Conservation (phyloP, 805 yeast genomes). For the Metschnikowia matae region DNA sequence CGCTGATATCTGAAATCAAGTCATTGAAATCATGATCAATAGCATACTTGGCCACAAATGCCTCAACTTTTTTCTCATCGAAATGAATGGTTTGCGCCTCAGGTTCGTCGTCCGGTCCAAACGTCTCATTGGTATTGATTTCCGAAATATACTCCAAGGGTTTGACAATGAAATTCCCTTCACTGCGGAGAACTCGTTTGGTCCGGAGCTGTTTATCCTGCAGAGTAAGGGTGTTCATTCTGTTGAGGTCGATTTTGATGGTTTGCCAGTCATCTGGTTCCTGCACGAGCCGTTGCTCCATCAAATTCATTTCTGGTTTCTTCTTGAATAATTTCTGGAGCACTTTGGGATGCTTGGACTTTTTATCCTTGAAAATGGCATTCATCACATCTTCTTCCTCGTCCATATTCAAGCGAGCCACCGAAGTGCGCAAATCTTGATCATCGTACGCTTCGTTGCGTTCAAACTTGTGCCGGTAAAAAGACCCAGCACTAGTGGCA, state of each 20-base stretch:
- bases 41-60: slow-evolving; percentile 30
- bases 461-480: slow-evolving; percentile 66
- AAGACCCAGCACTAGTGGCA: slow-evolving; percentile 88
- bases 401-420: slow-evolving; percentile 21
- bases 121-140: slow-evolving; percentile 38
- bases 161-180: slow-evolving; percentile 35
- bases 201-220: slow-evolving; percentile 70
- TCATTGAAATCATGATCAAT: slow-evolving; percentile 35
- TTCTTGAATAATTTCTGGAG: slow-evolving; percentile 41
- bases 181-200: slow-evolving; percentile 46
- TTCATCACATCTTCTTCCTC: slow-evolving; percentile 33
- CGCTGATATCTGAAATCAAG: slow-evolving; percentile 37
- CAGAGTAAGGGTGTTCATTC: slow-evolving; percentile 66
- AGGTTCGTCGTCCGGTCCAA: slow-evolving; percentile 19
- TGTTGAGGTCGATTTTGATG: slow-evolving; percentile 38
- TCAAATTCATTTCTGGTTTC: slow-evolving; percentile 24
- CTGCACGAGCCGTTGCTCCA: slow-evolving; percentile 44
- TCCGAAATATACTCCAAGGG: slow-evolving; percentile 42
- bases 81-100: slow-evolving; percentile 9
- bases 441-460: slow-evolving; percentile 21
- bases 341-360: slow-evolving; percentile 40
- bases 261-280: slow-evolving; percentile 37
- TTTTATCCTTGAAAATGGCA: slow-evolving; percentile 41
- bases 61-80: slow-evolving; percentile 27
- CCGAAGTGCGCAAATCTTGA: slow-evolving; percentile 2